A percentile compares a stretch with the other conserved stretches of the same genome.
Conservation (phyloP, 106 monocot genomes). For the Dendrobium officinale region DNA sequence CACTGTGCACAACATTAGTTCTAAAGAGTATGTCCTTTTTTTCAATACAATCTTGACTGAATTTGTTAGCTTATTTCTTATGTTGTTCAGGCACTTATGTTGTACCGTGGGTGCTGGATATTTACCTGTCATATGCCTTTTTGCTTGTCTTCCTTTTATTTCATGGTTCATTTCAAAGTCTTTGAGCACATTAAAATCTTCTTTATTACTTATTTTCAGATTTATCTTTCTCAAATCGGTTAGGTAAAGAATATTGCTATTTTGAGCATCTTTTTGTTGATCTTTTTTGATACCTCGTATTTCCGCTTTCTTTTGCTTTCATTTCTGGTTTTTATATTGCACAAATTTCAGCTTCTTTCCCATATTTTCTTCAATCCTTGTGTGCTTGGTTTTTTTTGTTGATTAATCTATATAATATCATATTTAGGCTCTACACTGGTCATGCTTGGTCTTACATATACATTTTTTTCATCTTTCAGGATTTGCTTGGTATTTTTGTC, state of each 20-base stretch:
- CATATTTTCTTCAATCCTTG: neutral
- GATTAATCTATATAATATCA: neutral
- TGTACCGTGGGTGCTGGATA: neutral
- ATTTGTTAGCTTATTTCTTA: neutral
- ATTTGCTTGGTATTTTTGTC: neutral
- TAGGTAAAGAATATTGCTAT: neutral
- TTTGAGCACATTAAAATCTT: neutral
- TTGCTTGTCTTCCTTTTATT: neutral
- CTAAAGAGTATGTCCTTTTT: neutral
- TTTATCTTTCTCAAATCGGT: neutral
- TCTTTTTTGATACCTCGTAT: neutral
- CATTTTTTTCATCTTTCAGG: neutral
- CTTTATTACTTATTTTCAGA: neutral
- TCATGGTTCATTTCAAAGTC: neutral
- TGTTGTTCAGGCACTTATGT: neutral
- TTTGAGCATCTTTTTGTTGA: neutral
- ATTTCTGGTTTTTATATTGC: neutral
- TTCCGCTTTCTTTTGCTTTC: neutral
- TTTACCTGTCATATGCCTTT: neutral
- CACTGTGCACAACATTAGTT: neutral
- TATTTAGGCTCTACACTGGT: neutral
- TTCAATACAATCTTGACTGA: neutral
- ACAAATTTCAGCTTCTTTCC: neutral
- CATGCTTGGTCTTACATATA: neutral
- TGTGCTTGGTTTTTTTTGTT: neutral